Conservation (phyloP, 805 yeast genomes). For the Candida orba region DNA sequence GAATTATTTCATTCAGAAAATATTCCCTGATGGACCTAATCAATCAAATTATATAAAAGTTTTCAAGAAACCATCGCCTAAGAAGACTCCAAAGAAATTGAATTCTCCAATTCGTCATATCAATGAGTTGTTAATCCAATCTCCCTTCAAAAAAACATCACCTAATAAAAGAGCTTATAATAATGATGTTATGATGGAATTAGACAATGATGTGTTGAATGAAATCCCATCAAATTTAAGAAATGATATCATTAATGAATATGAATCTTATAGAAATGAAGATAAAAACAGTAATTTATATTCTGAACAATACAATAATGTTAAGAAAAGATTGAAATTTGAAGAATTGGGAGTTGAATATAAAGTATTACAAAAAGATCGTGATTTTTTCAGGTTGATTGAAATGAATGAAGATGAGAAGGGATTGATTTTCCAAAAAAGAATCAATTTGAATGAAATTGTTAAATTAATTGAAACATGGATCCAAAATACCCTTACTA, state of each 20-base stretch:
- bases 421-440: background rate
- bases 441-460: constrained; percentile 27
- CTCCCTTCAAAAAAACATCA: constrained; percentile 8
- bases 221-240: constrained; percentile 20
- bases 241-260: constrained; percentile 15
- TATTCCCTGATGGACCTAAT: constrained; percentile 11
- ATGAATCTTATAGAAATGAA: constrained; percentile 12
- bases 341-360: background rate
- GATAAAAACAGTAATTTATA: constrained; percentile 9
- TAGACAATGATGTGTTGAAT: constrained; percentile 18
- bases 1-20: constrained; percentile 17
- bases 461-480: constrained; percentile 28
- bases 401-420: background rate
- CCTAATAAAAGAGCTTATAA: too few relatives aligned
- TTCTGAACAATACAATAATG: constrained; percentile 10
- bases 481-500: constrained; percentile 27
- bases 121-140: constrained; percentile 1
- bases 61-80: constrained; percentile 11
- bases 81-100: constrained; percentile 12
- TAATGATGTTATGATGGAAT: background rate
- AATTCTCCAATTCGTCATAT: background rate
- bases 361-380: background rate
- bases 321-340: constrained; percentile 5
- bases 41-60: constrained; percentile 13
- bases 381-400: background rate